Conservation (phyloP, 192 early-diverging fungal species). For the Gamsiella multidivaricata region DNA sequence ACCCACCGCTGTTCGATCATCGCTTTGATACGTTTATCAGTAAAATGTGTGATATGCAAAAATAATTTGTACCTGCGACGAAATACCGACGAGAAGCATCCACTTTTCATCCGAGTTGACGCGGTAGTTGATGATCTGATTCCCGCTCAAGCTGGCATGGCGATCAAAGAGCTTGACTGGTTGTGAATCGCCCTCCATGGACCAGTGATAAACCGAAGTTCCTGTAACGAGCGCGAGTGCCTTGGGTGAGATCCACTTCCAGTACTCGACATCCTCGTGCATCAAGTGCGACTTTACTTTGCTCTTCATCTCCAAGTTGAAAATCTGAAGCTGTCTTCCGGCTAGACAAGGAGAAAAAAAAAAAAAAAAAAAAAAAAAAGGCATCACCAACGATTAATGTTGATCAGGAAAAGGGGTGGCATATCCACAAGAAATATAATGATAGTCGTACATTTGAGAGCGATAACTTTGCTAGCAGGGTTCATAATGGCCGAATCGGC, state of each 20-base stretch:
- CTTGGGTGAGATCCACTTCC: constrained; percentile 94
- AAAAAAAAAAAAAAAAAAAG: background rate
- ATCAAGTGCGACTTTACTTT: constrained; percentile 95
- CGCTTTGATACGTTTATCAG: too few relatives aligned
- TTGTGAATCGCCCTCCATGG: constrained; percentile 88
- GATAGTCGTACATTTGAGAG: constrained; percentile 82
- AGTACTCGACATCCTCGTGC: constrained; percentile 89
- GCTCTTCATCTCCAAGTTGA: constrained; percentile 95
- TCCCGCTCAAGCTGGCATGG: constrained; percentile 80
- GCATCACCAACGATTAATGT: background rate
- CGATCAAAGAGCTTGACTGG: constrained; percentile 96
- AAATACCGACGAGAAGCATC: constrained; percentile 95
- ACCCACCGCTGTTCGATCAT: too few relatives aligned
- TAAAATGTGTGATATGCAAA: too few relatives aligned
- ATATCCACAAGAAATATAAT: background rate
- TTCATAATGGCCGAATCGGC: constrained; percentile 99
- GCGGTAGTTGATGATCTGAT: constrained; percentile 97
- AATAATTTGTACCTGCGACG: constrained; percentile 79
- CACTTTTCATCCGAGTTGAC: constrained; percentile 93
- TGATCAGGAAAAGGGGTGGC: background rate
- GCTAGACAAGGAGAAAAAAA: constrained; percentile 61
- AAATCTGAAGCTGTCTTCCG: constrained; percentile 92
- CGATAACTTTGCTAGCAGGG: constrained; percentile 92
- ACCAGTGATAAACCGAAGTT: constrained; percentile 95
- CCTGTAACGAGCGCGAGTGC: constrained; percentile 91